phyloP scores from a whole-genome alignment of 805 yeast species.

The Candida glaebosa region DNA sequence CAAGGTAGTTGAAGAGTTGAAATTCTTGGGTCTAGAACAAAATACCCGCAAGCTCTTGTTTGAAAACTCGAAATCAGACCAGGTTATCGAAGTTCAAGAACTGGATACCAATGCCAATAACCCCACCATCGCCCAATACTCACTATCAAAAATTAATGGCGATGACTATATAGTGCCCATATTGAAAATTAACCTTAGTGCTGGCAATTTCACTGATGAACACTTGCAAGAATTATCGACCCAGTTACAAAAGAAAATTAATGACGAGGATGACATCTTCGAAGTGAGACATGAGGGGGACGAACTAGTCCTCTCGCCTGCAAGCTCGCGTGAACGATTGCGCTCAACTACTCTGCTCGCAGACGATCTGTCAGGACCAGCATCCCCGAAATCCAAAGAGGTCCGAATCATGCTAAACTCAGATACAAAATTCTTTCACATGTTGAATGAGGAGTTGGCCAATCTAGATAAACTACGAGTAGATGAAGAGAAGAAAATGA shows the following conservation, averaged over 20 bases:
- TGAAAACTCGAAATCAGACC: slow-evolving; percentile 18
- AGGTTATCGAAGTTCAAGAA: slow-evolving; percentile 30
- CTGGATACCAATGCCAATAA: slow-evolving; percentile 30
- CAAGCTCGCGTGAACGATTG: slow-evolving; percentile 7
- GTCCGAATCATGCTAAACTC: slow-evolving; percentile 46
- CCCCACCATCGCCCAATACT: slow-evolving; percentile 42
- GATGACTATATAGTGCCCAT: slow-evolving; percentile 31
- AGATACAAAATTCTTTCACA: slow-evolving; percentile 58
- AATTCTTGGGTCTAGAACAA: slow-evolving; percentile 52
- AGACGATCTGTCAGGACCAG: slow-evolving; percentile 4
- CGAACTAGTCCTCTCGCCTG: slow-evolving; percentile 9
- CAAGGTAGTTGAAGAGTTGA: slow-evolving; percentile 61
- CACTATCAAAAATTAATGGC: slow-evolving; percentile 26
- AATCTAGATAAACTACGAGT: slow-evolving; percentile 43
- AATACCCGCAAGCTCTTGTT: slow-evolving; percentile 38
- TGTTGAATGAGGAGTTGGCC: slow-evolving; percentile 52
- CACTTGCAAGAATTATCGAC: slow-evolving; percentile 29
- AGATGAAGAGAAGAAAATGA: slow-evolving; percentile 42
- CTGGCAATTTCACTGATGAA: slow-evolving; percentile 26
- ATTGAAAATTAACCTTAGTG: slow-evolving; percentile 35
- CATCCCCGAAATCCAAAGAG: slow-evolving; percentile 24
- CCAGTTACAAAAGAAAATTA: slow-evolving; percentile 25
- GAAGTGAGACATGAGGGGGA: slow-evolving; percentile 28
- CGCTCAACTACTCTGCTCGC: slow-evolving; percentile 6
- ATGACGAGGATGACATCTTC: slow-evolving; percentile 15